Conservation (phyloP, 2,329 filamentous ascomycete species). For the Fusarium sp. region DNA sequence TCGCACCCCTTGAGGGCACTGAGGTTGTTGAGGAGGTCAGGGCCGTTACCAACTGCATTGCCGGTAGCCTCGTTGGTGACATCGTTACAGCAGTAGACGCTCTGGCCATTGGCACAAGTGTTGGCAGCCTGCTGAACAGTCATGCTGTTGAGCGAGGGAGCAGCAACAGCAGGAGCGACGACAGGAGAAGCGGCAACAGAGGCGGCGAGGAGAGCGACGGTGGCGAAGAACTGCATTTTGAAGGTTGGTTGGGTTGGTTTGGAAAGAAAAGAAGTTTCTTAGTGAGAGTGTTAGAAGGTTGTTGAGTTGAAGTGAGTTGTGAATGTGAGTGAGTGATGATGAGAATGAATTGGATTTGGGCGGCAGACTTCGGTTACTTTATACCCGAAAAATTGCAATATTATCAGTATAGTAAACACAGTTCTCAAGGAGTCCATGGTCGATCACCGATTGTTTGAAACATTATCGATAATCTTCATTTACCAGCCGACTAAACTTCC, state of each 20-base stretch:
- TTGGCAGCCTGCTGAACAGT: constrained; percentile 6
- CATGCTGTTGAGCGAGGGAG: not conserved
- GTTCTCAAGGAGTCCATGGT: no score
- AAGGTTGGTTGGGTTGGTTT: not conserved
- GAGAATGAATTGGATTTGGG: not conserved
- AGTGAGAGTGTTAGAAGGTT: not conserved
- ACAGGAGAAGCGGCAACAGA: not conserved
- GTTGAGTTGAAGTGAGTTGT: not conserved
- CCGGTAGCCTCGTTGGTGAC: not conserved
- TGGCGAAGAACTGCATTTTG: constrained; percentile 8
- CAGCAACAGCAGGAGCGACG: not conserved
- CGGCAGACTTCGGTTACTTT: not conserved
- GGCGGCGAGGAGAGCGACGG: constrained; percentile 14
- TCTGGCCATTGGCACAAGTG: constrained; percentile 2
- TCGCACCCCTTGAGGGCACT: constrained; percentile 3
- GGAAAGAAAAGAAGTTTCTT: not conserved
- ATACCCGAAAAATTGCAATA: not conserved
- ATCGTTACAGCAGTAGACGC: constrained; percentile 16
- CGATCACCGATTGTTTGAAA: no score
- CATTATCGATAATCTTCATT: no score
- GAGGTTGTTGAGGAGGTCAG: not conserved
- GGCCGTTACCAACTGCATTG: constrained; percentile 1
- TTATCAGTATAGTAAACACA: no score
- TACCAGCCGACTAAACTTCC: no score
- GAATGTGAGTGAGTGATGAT: not conserved